Conservation (phyloP, 345 rosid genomes). For the rapeseed (Brassica napus) region Da-Ae NC_063434.1:5269501-5270000, state of each 20-base stretch:
- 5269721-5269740: neutral
- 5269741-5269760: neutral
- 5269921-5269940: neutral
- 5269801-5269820: neutral
- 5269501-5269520: neutral
- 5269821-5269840: neutral
- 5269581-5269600: neutral
- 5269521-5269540: neutral
- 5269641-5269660: neutral
- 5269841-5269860: neutral
- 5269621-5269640: neutral
- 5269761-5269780: neutral
- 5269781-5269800: neutral
- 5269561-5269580: neutral
- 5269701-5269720: neutral
- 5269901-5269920: neutral
- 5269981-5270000: neutral
- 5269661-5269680: neutral
- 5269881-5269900: neutral
- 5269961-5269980: neutral
- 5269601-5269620: too few species aligned
- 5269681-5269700: neutral
- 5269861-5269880: neutral
- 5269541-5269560: neutral
- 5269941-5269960: neutral